phyloP scores from a whole-genome alignment of 2,329 filamentous ascomycete genomes.

The Mollisiaceae sp. region DNA sequence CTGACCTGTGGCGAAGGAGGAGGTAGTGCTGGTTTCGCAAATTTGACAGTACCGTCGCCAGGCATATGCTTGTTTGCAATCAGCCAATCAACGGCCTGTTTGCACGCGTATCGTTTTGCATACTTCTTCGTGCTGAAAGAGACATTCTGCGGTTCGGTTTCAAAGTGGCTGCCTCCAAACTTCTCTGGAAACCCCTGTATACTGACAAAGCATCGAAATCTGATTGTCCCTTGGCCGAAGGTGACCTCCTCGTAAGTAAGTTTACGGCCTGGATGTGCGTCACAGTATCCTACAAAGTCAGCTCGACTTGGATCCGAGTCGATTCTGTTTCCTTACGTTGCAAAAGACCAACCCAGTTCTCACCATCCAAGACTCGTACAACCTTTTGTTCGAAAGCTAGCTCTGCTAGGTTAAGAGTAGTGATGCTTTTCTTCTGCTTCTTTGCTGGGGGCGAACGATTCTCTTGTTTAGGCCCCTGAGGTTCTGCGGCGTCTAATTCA shows the following conservation, averaged over 20 bases:
- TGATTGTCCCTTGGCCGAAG: background rate
- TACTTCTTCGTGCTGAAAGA: constrained; percentile 40
- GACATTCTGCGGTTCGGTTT: constrained; percentile 5
- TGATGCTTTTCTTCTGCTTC: background rate
- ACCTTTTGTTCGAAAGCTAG: constrained; percentile 24
- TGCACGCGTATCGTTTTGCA: constrained; percentile 41
- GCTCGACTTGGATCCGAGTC: background rate
- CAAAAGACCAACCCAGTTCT: constrained; percentile 38
- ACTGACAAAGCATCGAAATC: constrained; percentile 33
- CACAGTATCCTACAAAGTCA: background rate
- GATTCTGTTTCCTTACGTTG: background rate
- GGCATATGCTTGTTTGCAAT: constrained; percentile 40
- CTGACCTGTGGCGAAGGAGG: constrained; percentile 7
- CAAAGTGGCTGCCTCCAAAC: constrained; percentile 28
- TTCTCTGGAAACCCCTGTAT: constrained; percentile 32
- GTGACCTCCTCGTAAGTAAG: background rate
- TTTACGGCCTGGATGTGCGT: background rate
- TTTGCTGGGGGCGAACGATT: background rate
- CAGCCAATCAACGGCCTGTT: constrained; percentile 42
- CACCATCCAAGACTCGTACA: constrained; percentile 33
- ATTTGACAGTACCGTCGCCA: constrained; percentile 33
- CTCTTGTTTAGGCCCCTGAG: background rate
- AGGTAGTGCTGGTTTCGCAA: constrained; percentile 28
- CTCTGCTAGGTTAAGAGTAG: background rate
- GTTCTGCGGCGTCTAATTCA: constrained; percentile 12